Percentiles rank a stretch among this genome's conserved stretches.
These are phyloP conservation scores for Xylariales sp. DNA, from an alignment of 2,329 filamentous ascomycete genomes.

Conservation along the genomic window DNA sequence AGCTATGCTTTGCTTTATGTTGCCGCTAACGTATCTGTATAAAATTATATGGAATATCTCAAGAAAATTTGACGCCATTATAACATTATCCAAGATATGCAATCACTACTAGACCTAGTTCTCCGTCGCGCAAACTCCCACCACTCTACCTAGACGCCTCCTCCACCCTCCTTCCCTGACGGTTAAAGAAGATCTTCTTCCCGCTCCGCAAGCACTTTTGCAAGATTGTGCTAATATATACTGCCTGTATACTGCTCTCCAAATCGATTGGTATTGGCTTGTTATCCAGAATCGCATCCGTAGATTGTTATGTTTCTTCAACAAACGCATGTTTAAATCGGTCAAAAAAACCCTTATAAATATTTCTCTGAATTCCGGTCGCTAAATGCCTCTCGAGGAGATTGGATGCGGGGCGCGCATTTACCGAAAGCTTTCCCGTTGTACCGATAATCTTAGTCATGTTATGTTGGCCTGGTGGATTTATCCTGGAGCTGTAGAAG, in stretches of 20 bases:
- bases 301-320: constrained; percentile 59
- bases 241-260: constrained; percentile 50
- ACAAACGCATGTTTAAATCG: constrained; percentile 60
- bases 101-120: no score
- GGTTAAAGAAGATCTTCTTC: constrained; percentile 55
- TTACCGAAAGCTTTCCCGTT: constrained; percentile 57
- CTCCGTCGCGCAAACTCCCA: no score
- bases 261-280: constrained; percentile 51
- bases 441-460: constrained; percentile 65
- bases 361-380: constrained; percentile 51
- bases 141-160: no score
- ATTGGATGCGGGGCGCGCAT: constrained; percentile 50
- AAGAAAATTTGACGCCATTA: no score
- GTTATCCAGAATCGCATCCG: constrained; percentile 51
- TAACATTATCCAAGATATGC: no score
- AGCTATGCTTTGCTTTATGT: no score
- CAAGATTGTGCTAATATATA: constrained; percentile 56
- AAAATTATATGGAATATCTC: no score
- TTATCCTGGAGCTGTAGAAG: constrained; percentile 61
- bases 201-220: constrained; percentile 52
- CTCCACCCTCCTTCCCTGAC: constrained; percentile 40
- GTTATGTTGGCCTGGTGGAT: constrained; percentile 64
- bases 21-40: no score
- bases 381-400: constrained; percentile 51
- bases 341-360: constrained; percentile 57